phyloP scores from a whole-genome alignment of 139 green algal genomes.

The Haematococcus lacustris region DNA sequence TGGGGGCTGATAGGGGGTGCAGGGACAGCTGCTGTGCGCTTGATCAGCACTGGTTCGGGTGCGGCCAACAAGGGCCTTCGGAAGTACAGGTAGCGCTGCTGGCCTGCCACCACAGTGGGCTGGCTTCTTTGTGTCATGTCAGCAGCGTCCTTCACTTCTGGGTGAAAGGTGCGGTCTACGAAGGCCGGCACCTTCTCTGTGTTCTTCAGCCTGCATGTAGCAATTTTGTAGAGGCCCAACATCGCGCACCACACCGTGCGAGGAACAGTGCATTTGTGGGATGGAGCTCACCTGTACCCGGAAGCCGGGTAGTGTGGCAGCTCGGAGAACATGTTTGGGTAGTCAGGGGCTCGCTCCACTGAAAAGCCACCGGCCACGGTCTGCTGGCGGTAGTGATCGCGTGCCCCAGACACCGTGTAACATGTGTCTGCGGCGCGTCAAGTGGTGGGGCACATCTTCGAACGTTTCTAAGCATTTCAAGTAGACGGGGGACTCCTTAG shows the following conservation, averaged over 20 bases:
- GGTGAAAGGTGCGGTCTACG: slow-evolving; percentile 47
- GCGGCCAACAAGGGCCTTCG: background rate
- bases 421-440: slow-evolving; percentile 51
- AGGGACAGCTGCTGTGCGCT: slow-evolving; percentile 16
- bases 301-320: slow-evolving; percentile 47
- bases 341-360: slow-evolving; percentile 43
- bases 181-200: slow-evolving; percentile 46
- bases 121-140: background rate
- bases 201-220: slow-evolving; percentile 41
- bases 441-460: no score
- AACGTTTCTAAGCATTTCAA: no score
- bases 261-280: background rate
- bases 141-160: background rate
- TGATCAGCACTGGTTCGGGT: background rate
- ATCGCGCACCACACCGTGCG: background rate
- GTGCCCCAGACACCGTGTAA: slow-evolving; percentile 54
- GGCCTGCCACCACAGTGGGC: slow-evolving; percentile 12
- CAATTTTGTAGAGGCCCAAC: background rate
- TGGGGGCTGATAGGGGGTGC: background rate
- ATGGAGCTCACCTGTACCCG: slow-evolving; percentile 26
- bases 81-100: slow-evolving; percentile 48
- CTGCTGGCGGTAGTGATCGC: slow-evolving; percentile 63
- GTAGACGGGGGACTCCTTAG: no score
- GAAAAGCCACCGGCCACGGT: slow-evolving; percentile 38
- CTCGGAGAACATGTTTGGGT: slow-evolving; percentile 59